Evolutionary conservation across 768 basidiomycete genomes (phyloP), one percentile per base, ranked within the genome.

Genomic region (Boletus vermiculosoides): DNA sequence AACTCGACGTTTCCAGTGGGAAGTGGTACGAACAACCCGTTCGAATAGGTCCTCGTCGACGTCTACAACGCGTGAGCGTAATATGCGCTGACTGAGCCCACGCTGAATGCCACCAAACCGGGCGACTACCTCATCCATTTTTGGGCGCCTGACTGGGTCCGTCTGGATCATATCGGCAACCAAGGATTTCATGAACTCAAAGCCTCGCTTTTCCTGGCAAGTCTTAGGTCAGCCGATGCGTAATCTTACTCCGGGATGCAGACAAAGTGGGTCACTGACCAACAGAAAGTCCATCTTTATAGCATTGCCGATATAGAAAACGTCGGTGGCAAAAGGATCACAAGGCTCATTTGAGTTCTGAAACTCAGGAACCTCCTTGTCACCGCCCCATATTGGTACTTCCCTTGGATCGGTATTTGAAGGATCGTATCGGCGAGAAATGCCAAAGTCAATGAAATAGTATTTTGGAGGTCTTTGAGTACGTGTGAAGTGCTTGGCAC

Each of bases 301-400:
- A 9, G 73, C 22, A 45, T 79, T 80, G 0, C 78, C 78, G 0
- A 80, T 57, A 31, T 74, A 74, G 56, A 78, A 81, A 1, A 82
- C 65, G 34, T 82, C 80, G 0, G 73, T 74, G 0, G 73, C 64
- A 44, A 81, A 82, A 0, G 78, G 76, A 56, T 81, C 60, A 11
- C 69, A 63, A 0, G 65, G 71, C 1, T 56, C 36, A 0, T 55
- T 33, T 7, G 53, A 62, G 13, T 63, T 63, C 25, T 71, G 63
- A 42, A 72, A 74, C 46, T 80, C 78, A 0, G 80, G 79, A 0
- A 72, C 72, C 0, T 75, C 64, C 50, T 71, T 73, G 61, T 83
- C 80, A 3, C 74, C 78, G 0, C 78, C 80, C 9, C 60, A 58
- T 2, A 77, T 65, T 0, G 73, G 69, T 6, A 57, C 42, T 31